Evolutionary conservation across 441 rosid genomes (phyloP).

Genomic region (Populus tomentosa): DNA sequence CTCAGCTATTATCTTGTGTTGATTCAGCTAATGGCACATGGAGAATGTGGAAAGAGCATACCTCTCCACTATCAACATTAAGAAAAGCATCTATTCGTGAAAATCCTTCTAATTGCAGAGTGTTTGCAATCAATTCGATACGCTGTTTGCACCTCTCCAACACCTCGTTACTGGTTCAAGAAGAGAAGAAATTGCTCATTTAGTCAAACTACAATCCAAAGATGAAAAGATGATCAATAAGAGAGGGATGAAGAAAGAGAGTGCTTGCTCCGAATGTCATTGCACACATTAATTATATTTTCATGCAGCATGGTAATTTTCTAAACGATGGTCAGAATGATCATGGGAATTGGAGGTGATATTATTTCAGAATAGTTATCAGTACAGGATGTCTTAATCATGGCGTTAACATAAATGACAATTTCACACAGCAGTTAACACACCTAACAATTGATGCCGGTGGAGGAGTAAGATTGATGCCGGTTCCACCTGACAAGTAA

Average conservation of each 20-base stretch:
- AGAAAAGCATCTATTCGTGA: slow-evolving; percentile 93
- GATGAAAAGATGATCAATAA: neutral
- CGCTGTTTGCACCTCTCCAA: slow-evolving; percentile 61
- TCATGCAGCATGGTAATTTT: neutral
- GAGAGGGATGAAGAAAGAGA: neutral
- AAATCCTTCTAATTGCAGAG: slow-evolving; percentile 77
- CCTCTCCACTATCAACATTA: slow-evolving; percentile 92
- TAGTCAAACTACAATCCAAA: slow-evolving; percentile 2
- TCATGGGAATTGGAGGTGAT: neutral
- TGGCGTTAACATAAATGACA: neutral
- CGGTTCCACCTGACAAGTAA: slow-evolving; percentile 81
- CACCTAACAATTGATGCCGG: slow-evolving; percentile 85
- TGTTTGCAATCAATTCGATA: slow-evolving; percentile 79
- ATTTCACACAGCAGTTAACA: slow-evolving; percentile 21
- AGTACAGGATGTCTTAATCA: neutral
- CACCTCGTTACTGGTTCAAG: slow-evolving; percentile 52
- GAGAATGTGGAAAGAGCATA: slow-evolving; percentile 22
- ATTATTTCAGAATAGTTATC: neutral
- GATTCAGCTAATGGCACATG: neutral
- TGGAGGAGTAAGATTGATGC: slow-evolving; percentile 96
- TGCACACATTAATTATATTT: neutral
- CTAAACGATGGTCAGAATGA: neutral
- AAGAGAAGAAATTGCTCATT: slow-evolving; percentile 1
- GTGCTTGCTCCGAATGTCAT: neutral
- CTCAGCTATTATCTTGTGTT: neutral